Evolutionary conservation across 163 green algal genomes (phyloP), one percentile per base, ranked within the genome.

Genomic region (Prototheca wickerhamii): DNA sequence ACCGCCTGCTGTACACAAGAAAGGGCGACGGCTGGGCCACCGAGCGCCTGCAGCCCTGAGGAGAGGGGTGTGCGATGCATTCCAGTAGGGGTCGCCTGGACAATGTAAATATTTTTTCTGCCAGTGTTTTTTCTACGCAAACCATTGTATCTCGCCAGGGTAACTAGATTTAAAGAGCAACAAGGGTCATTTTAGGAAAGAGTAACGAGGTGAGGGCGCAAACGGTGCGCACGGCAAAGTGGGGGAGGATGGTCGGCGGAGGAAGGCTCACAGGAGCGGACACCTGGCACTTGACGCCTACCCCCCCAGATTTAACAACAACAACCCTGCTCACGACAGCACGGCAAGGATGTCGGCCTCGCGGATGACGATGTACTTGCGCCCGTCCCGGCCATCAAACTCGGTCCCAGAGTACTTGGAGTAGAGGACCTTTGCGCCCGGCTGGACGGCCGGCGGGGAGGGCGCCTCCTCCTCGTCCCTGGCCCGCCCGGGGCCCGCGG

Each of bases 371-470:
- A 96, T 92, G 80, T 89, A 96, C 49, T 81, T 28, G 29, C 76
- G 78, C 52, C 84, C 85, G 50, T 88, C 76, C 64, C 50, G 32
- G 26, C 70, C 85, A 67, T 92, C 79, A 63, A 96, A 94, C 73
- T 95, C 91, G 28, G 81, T 85, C 40, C 90, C 91, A 46, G 76
- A 85, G 82, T 91, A 97, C 12, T 95, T 95, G 59, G 65, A 82
- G 83, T 98, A 98, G 60, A 98, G 81, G 25, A 98, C 91, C 32
- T 78, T 93, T 60, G 78, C 72, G 51, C 92, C 92, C 29, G 85
- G 82, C 1, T 59, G 58, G 17, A 96, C 66, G 53, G 83, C 88
- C 35, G 88, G 78, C 58, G 77, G 72, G 35, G 84, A 52, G 46
- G 78, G 33, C 23, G 85, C 79, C 44, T 73, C 86, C 2, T 92